Conservation (phyloP, 306 rosid genomes). For the Inga oerstediana region DNA sequence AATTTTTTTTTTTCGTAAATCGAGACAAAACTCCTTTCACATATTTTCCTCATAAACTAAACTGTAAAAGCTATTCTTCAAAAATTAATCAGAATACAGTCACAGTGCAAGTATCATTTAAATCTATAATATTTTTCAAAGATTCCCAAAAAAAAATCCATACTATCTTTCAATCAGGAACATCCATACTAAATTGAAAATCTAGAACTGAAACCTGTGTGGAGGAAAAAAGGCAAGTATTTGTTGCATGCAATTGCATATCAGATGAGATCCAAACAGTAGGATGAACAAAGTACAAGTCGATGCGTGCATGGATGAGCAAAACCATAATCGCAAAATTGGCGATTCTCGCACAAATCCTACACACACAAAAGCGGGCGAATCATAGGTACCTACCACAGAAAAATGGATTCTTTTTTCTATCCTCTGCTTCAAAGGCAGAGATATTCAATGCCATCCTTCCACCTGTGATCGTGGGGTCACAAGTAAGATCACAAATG, state of each 20-base stretch:
- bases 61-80: no score
- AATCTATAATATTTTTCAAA: no score
- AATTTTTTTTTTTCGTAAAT: no score
- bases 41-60: no score
- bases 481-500: conserved; percentile 38
- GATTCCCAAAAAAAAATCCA: no score
- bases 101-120: neutral
- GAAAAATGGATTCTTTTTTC: neutral
- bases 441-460: neutral
- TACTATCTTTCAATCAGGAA: no score
- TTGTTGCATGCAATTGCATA: neutral
- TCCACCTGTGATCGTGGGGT: conserved; percentile 16
- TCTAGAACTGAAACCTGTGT: neutral
- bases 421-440: neutral
- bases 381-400: neutral
- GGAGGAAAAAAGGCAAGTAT: neutral
- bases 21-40: no score
- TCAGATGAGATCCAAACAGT: neutral
- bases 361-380: neutral
- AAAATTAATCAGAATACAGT: no score
- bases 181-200: no score
- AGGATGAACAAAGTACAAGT: neutral
- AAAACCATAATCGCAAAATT: neutral
- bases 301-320: neutral
- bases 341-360: neutral